Conservation (phyloP, 345 rosid genomes). For the Gossypium anomalum region DNA sequence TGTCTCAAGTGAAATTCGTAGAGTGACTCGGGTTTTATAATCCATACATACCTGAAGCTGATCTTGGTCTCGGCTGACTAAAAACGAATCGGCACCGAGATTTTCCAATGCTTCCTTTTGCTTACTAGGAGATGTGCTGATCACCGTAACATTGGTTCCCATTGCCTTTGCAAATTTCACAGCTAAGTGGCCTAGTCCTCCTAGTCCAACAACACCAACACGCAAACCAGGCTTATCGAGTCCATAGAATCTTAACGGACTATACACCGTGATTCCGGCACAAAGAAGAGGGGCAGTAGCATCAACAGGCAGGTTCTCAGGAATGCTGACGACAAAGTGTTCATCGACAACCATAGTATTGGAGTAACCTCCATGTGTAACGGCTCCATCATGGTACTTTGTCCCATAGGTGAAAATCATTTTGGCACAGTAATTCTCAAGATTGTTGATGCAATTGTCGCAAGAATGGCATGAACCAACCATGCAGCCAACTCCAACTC, state of each 20-base stretch:
- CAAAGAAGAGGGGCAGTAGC: background rate
- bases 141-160: background rate
- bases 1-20: no score
- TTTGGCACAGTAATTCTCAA: conserved; percentile 16
- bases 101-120: background rate
- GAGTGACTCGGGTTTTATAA: no score
- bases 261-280: background rate
- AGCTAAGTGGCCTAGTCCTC: background rate
- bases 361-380: background rate
- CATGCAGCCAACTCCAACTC: conserved; percentile 49
- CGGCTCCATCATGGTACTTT: background rate
- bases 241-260: background rate
- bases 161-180: background rate
- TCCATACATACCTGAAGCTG: background rate
- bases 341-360: background rate
- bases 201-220: background rate
- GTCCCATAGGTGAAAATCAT: background rate
- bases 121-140: background rate
- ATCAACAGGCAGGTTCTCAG: background rate
- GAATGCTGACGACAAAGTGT: background rate
- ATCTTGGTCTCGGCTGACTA: background rate
- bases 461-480: conserved; percentile 38
- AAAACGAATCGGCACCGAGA: background rate
- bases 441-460: background rate
- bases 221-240: background rate